Percentiles rank a stretch among this genome's conserved stretches.
These are phyloP conservation scores for Marasmius fiardii DNA, from an alignment of 1,284 basidiomycete species.

Conservation along the genomic window DNA sequence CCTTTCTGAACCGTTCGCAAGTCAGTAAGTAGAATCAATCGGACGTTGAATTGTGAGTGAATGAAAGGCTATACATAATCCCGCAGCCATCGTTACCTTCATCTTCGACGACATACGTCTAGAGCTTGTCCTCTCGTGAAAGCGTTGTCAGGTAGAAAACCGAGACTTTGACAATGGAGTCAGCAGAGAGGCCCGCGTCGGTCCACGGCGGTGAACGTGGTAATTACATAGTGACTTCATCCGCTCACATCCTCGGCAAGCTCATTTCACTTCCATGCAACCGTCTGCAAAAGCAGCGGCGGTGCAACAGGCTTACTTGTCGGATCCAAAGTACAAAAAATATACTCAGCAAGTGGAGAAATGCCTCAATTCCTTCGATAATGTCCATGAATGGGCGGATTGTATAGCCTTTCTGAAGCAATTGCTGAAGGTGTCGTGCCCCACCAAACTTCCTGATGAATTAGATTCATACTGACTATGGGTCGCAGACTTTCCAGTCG, in stretches of 20 bases:
- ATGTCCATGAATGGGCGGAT: conserved; percentile 99
- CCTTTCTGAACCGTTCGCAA: too few species aligned
- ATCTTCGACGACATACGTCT: too few species aligned
- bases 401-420: conserved; percentile 97
- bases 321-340: conserved; percentile 96
- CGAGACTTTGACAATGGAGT: background rate
- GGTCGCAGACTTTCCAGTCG: conserved; percentile 80
- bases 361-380: conserved; percentile 91
- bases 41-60: too few species aligned
- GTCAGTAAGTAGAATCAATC: too few species aligned
- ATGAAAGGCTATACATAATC: too few species aligned
- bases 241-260: conserved; percentile 1
- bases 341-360: conserved; percentile 90
- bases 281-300: conserved; percentile 28
- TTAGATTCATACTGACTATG: background rate
- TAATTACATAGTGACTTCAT: conserved; percentile 20
- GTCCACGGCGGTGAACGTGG: conserved; percentile 44
- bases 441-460: conserved; percentile 2
- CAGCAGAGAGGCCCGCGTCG: conserved; percentile 34
- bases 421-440: conserved; percentile 76
- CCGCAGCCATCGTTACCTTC: too few species aligned
- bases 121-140: too few species aligned
- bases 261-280: conserved; percentile 7
- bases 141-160: too few species aligned
- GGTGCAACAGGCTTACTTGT: conserved; percentile 50